A percentile compares a stretch with the other conserved stretches of the same genome.
These are phyloP conservation scores for Cryptococcus neoformans DNA, from an alignment of 1,284 basidiomycete species.

Conservation along the genomic window DNA sequence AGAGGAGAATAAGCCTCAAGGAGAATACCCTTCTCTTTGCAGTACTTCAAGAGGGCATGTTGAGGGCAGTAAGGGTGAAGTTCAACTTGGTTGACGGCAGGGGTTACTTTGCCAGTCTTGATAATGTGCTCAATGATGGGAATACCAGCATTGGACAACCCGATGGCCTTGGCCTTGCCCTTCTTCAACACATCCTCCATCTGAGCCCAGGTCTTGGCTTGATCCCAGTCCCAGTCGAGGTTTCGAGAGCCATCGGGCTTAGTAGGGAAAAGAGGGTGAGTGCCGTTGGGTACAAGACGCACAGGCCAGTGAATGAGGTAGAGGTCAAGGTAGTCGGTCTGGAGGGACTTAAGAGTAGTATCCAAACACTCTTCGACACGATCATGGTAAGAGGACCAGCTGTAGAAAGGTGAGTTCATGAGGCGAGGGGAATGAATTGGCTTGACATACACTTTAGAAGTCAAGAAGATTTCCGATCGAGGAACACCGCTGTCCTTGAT, in stretches of 20 bases:
- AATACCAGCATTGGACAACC: slow-evolving; percentile 49
- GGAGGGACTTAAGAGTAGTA: slow-evolving; percentile 69
- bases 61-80: slow-evolving; percentile 68
- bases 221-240: slow-evolving; percentile 62
- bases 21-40: slow-evolving; percentile 66
- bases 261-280: slow-evolving; percentile 63
- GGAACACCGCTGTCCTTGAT: slow-evolving; percentile 73
- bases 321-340: slow-evolving; percentile 74
- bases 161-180: slow-evolving; percentile 78
- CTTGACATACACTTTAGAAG: slow-evolving; percentile 47
- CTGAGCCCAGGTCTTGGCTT: slow-evolving; percentile 73
- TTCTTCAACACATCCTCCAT: slow-evolving; percentile 67
- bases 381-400: slow-evolving; percentile 66
- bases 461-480: slow-evolving; percentile 75
- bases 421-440: slow-evolving; percentile 55
- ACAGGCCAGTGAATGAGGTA: slow-evolving; percentile 85
- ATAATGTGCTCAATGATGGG: slow-evolving; percentile 54
- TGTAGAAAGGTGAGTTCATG: slow-evolving; percentile 6
- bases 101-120: slow-evolving; percentile 58
- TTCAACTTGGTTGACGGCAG: slow-evolving; percentile 67
- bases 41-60: slow-evolving; percentile 65
- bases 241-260: slow-evolving; percentile 67
- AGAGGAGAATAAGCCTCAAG: slow-evolving; percentile 81
- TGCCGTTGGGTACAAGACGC: slow-evolving; percentile 58
- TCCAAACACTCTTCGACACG: slow-evolving; percentile 62